A percentile compares a stretch with the other conserved stretches of the same genome.
Conservation (phyloP, 345 rosid species). For the Moringa oleifera region DNA sequence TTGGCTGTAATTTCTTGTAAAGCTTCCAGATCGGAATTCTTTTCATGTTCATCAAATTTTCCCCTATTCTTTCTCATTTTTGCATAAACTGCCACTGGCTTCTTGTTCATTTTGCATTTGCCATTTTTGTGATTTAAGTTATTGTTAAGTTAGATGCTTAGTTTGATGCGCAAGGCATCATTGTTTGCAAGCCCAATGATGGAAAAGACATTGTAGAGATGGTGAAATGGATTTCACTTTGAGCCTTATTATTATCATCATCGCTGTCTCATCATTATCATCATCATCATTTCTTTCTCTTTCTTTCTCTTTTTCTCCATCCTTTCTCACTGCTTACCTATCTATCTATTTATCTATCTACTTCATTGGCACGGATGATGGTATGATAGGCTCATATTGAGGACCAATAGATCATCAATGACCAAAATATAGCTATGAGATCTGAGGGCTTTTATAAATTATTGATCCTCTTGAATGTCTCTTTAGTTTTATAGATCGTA, state of each 20-base stretch:
- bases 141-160: background rate
- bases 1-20: no score
- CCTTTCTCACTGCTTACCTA: no score
- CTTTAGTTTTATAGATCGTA: no score
- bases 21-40: no score
- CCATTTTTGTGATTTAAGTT: background rate
- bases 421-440: conserved; percentile 20
- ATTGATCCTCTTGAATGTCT: no score
- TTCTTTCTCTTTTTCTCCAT: conserved; percentile 8
- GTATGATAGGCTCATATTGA: conserved; percentile 4
- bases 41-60: no score
- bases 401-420: conserved; percentile 8
- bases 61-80: no score
- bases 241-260: conserved; percentile 12
- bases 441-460: no score
- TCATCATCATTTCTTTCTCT: conserved; percentile 1
- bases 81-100: background rate
- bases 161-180: background rate
- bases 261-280: conserved; percentile 14
- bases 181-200: conserved; percentile 17
- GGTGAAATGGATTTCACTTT: conserved; percentile 12
- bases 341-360: background rate
- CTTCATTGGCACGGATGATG: conserved; percentile 12
- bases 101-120: background rate
- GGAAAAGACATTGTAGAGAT: conserved; percentile 8